Base-by-base conservation (phyloP, 495 filamentous ascomycete genomes). In the Recurvomyces mirabilis region DNA sequence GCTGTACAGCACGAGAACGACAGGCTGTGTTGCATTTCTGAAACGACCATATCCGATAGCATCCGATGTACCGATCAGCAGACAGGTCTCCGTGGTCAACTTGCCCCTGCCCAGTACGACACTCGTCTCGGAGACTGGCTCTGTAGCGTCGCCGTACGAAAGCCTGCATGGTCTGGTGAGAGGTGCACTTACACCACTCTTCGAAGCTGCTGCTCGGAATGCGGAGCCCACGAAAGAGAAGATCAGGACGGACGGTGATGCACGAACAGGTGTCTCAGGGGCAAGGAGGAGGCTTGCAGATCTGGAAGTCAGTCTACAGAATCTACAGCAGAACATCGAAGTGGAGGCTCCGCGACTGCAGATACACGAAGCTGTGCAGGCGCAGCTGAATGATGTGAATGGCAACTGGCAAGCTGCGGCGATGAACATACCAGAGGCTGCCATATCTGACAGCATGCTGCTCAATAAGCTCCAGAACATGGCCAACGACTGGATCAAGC, bases 401-500 rank as follows among this genome's bases (percentile, higher is more conserved):
- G 75, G 73, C 43, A 68, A 73, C 41, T 64, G 71, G 13, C 82
- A 79, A 51, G 74, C 84, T 13, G 74, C 78, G 0, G 69, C 84
- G 15, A 87, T 94, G 28, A 57, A 85, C 38, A 82, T 98, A 39
- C 81, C 85, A 22, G 48, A 73, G 4, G 60, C 69, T 2, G 67
- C 89, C 18, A 67, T 95, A 18, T 72, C 80, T 30, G 91, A 93
- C 62, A 93, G 82, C 60, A 76, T 77, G 11, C 93, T 96, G 52
- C 77, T 94, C 41, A 99, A 99, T 61, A 88, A 81, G 48, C 70
- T 99, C 21, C 93, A 96, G 58, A 81, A 83, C 41, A 87, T 76
- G 12, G 91, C 94, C 36, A 96, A 94, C 66, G 75, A 78, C 51
- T 99, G 91, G 91, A 95, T 95, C 63, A 87, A 93, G 66, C 93